Evolutionary conservation across 768 basidiomycete genomes (phyloP).

Genomic region (Boletus vinaceobasis): DNA sequence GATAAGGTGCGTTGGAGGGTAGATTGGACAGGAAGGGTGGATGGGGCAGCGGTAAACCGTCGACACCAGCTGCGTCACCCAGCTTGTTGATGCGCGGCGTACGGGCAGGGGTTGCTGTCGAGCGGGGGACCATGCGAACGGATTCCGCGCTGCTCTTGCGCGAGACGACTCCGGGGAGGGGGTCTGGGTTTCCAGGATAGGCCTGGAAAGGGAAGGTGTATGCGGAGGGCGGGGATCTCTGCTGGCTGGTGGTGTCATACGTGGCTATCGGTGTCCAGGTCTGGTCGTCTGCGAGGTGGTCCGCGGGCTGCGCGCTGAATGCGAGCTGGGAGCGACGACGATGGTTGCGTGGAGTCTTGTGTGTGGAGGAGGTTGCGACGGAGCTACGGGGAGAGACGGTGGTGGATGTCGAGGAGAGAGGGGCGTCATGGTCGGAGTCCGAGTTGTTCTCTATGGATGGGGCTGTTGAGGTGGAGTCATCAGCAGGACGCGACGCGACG

Average conservation of each 20-base stretch:
- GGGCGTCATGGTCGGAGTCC: constrained; percentile 29
- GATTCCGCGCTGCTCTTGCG: constrained; percentile 44
- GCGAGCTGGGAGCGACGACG: constrained; percentile 28
- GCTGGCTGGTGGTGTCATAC: constrained; percentile 5
- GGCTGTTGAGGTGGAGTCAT: constrained; percentile 19
- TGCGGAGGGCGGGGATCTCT: constrained; percentile 39
- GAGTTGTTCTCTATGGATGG: constrained; percentile 25
- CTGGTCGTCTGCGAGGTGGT: constrained; percentile 11
- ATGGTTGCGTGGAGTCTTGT: constrained; percentile 20
- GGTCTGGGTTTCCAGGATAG: constrained; percentile 65
- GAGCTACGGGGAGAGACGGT: constrained; percentile 17
- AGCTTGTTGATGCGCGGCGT: constrained; percentile 17
- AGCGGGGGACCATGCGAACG: constrained; percentile 27
- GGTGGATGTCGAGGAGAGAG: constrained; percentile 18
- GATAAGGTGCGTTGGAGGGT: constrained; percentile 40
- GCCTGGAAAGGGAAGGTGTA: constrained; percentile 54
- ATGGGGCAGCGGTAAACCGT: constrained; percentile 39
- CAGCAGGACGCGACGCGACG: constrained; percentile 15
- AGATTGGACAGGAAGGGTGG: constrained; percentile 42
- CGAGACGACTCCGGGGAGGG: constrained; percentile 44
- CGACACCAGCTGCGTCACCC: constrained; percentile 11
- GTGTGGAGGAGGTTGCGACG: constrained; percentile 4
- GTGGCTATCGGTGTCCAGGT: constrained; percentile 13
- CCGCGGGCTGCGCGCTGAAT: constrained; percentile 16
- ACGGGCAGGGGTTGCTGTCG: constrained; percentile 19